Evolutionary conservation across 495 filamentous ascomycete genomes (phyloP), one percentile per base, ranked within the genome.

Genomic region (Penicillium egyptiacum): DNA sequence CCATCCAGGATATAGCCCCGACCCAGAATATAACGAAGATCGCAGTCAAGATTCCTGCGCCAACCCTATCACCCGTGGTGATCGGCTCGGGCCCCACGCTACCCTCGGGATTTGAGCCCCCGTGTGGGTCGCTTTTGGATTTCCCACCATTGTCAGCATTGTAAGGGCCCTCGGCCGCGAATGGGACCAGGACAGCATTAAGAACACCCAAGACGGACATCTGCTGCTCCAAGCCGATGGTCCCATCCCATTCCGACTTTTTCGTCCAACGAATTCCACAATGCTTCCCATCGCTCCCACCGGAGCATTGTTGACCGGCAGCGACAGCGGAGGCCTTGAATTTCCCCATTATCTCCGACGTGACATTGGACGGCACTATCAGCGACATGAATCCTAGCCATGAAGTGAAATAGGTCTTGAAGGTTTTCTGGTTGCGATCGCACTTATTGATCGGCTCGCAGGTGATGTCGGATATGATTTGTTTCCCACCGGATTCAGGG

Each of bases 321-420:
- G 82, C 85, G 22, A 72, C 26, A 9, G 85, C 86, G 3, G 77
- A 81, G 8, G 65, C 65, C 40, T 72, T 62, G 39, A 53, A 53
- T 43, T 17, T 53, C 5, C 25, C 50, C 50, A 53, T 53, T 4
- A 53, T 1, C 0, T 53, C 50, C 16, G 50, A 25, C n/a, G 39
- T 53, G 50, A 25, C 30, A 12, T 53, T 40, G 39, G 50, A 8
- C 1, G 50, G 50, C n/a, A 53, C 50, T 2, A 53, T 43, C 12
- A 91, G 68, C 37, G 82, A 72, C 30, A 81, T 81, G 30, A 79
- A 81, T 1, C 84, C 81, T 66, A 92, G 73, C 86, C 85, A 89
- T 12, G 84, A 83, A 23, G 85, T 73, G 9, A 90, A 71, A 58
- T 88, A 86, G 20, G 86, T 86, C 70, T 91, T 91, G 79, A 89